phyloP scores from a whole-genome alignment of 345 rosid genomes.

The Bruguiera parviflora region DNA sequence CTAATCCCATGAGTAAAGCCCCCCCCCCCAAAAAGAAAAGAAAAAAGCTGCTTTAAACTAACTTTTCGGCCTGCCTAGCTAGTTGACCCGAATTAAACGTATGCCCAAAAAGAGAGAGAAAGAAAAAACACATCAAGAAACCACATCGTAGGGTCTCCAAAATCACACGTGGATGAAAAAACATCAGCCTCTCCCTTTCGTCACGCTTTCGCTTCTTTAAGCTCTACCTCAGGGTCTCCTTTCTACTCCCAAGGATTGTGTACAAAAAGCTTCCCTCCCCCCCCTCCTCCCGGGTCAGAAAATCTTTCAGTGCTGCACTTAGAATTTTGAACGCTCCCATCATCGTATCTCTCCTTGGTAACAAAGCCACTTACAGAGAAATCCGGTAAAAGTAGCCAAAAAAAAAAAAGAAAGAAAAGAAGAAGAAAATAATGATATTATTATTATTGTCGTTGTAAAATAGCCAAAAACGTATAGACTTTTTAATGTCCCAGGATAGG shows the following conservation, averaged over 20 bases:
- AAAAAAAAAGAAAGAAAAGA: too few relatives aligned
- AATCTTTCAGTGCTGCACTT: constrained; percentile 48
- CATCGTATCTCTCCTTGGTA: constrained; percentile 16
- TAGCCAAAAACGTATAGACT: neutral
- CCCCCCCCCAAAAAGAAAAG: too few relatives aligned
- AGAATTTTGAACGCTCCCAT: constrained; percentile 30
- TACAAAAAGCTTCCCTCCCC: constrained; percentile 20
- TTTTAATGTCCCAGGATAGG: constrained; percentile 73
- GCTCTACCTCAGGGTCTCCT: constrained; percentile 26
- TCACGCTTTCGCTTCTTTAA: constrained; percentile 56
- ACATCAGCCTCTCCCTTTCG: constrained; percentile 23
- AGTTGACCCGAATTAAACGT: neutral
- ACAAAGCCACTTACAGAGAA: neutral
- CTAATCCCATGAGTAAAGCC: too few relatives aligned
- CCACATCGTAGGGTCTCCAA: constrained; percentile 44
- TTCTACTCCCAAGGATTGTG: constrained; percentile 15
- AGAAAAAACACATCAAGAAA: constrained; percentile 14
- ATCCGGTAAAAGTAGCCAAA: neutral
- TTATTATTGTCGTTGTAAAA: neutral
- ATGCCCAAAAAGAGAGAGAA: neutral
- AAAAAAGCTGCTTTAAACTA: too few relatives aligned
- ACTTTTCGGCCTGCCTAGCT: neutral
- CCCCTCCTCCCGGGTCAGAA: constrained; percentile 11
- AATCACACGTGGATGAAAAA: constrained; percentile 44
- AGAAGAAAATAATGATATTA: neutral